Conservation (phyloP, 768 basidiomycete genomes). For the Mycena capillaripes region DNA sequence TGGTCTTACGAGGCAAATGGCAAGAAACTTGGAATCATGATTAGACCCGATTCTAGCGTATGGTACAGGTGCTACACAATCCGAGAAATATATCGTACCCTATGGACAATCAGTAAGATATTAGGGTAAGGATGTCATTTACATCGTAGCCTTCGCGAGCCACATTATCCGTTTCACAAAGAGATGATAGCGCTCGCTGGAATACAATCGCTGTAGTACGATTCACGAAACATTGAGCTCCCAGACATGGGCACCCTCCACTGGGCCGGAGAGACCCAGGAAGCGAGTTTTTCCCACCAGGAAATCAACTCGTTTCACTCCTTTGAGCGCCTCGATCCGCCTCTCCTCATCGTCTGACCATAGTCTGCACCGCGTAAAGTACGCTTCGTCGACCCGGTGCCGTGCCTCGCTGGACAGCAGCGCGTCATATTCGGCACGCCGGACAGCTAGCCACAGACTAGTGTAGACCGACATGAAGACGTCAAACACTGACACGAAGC, state of each 20-base stretch:
- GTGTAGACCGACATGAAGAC: conserved; percentile 30
- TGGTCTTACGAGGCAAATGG: no score
- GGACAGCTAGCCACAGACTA: conserved; percentile 19
- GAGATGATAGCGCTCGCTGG: no score
- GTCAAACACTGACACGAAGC: conserved; percentile 33
- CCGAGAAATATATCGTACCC: no score
- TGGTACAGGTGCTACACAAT: no score
- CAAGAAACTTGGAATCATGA: no score
- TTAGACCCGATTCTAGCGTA: no score
- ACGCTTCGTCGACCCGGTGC: conserved; percentile 19
- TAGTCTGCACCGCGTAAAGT: conserved; percentile 22
- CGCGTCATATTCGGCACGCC: conserved; percentile 26
- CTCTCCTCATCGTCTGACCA: conserved; percentile 1
- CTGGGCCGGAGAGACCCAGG: conserved; percentile 32
- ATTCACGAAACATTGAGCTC: conserved; percentile 29
- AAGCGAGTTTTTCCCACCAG: conserved; percentile 27
- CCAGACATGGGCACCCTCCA: conserved; percentile 20
- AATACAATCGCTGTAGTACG: no score
- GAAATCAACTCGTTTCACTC: conserved; percentile 35
- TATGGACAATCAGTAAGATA: no score
- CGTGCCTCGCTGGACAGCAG: conserved; percentile 7
- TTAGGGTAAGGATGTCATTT: no score
- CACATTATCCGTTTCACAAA: no score
- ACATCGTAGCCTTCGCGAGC: no score
- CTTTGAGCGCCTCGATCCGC: conserved; percentile 26